These are phyloP conservation scores for Berberis vulgaris DNA, from an alignment of 164 flowering plant genomes.

Conservation along the genomic window DNA sequence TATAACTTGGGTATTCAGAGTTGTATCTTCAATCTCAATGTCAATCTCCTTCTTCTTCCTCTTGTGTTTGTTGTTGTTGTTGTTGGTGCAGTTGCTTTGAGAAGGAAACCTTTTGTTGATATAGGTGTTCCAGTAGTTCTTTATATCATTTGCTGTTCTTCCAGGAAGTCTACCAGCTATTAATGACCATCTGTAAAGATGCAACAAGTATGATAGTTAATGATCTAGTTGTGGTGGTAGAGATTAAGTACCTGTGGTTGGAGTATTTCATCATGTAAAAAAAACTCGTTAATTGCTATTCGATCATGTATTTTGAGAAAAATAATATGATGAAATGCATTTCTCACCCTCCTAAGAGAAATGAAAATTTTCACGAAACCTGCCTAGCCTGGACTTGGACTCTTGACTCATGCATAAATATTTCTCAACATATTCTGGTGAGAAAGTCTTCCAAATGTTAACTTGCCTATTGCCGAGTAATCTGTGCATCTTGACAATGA, in stretches of 20 bases:
- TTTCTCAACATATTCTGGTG: background rate
- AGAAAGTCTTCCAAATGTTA: background rate
- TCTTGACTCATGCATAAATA: background rate
- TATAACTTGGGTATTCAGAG: background rate
- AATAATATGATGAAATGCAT: too few relatives aligned
- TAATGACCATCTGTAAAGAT: constrained; percentile 11
- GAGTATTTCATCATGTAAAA: too few relatives aligned
- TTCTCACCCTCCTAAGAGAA: too few relatives aligned
- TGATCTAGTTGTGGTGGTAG: background rate
- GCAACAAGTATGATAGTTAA: background rate
- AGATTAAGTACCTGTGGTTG: background rate
- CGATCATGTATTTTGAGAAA: too few relatives aligned
- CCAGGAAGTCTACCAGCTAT: constrained; percentile 15
- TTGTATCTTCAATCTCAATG: background rate
- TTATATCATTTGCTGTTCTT: constrained; percentile 15
- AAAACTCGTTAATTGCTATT: too few relatives aligned
- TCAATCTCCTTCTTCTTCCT: background rate
- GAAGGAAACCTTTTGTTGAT: background rate
- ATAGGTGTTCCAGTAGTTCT: constrained; percentile 13
- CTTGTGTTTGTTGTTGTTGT: background rate
- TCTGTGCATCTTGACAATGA: constrained; percentile 12
- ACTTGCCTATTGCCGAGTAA: constrained; percentile 13
- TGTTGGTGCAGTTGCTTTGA: background rate
- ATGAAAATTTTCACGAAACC: too few relatives aligned
- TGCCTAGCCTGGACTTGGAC: too few relatives aligned